Evolutionary conservation across 2,329 filamentous ascomycete genomes (phyloP).

Genomic region (Leptographium procerum): DNA sequence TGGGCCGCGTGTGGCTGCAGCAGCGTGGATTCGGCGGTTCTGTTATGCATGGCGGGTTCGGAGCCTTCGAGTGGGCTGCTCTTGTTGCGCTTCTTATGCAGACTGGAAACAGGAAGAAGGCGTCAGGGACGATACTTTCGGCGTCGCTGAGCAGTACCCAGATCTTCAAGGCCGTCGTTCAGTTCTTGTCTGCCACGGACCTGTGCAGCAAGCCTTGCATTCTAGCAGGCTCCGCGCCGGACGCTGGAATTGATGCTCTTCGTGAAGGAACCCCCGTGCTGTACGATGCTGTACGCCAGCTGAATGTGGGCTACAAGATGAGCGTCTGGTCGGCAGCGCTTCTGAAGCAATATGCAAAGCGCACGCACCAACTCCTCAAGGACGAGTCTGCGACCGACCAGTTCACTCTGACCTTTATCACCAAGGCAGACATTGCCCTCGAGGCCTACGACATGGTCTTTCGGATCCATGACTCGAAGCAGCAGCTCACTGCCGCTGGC

Average conservation of each 20-base stretch:
- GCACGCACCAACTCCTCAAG: constrained; percentile 64
- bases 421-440: constrained; percentile 40
- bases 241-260: constrained; percentile 17
- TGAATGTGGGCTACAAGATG: constrained; percentile 90
- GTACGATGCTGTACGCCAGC: constrained; percentile 60
- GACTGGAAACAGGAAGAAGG: constrained; percentile 42
- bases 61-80: constrained; percentile 83
- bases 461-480: constrained; percentile 18
- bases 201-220: constrained; percentile 55
- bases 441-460: constrained; percentile 44
- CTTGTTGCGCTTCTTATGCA: constrained; percentile 70
- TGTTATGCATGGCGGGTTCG: constrained; percentile 72
- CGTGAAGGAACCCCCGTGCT: constrained; percentile 52
- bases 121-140: constrained; percentile 53
- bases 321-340: constrained; percentile 67
- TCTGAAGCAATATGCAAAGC: constrained; percentile 62
- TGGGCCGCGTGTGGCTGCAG: constrained; percentile 80
- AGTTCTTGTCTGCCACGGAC: constrained; percentile 68
- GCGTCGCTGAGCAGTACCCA: constrained; percentile 80
- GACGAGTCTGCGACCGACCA: constrained; percentile 63
- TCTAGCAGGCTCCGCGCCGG: constrained; percentile 33
- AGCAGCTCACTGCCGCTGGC: not conserved
- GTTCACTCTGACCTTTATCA: constrained; percentile 77
- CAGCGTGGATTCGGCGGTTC: constrained; percentile 70
- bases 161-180: constrained; percentile 87